These are phyloP conservation scores for Agaricus sinodeliciosus DNA, from an alignment of 768 basidiomycete species.

Conservation along the genomic window DNA sequence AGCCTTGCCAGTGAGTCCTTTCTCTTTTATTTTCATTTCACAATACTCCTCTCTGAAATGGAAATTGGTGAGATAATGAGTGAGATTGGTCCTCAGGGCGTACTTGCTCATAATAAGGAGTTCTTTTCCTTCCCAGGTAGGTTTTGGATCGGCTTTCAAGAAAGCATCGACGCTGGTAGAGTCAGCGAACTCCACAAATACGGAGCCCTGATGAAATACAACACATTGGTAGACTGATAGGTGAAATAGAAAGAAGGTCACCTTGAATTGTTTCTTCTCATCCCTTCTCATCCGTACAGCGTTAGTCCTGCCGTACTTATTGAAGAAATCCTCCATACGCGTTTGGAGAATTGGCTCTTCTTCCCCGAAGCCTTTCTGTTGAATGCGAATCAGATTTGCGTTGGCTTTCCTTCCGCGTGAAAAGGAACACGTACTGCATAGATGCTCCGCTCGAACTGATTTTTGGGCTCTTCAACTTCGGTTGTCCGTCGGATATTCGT, in stretches of 20 bases:
- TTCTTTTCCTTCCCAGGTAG: constrained; percentile 69
- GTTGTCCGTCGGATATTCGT: constrained; percentile 68
- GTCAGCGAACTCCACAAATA: constrained; percentile 87
- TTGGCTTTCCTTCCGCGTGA: background rate
- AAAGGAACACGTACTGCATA: constrained; percentile 66
- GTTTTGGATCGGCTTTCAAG: constrained; percentile 76
- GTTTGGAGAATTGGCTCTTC: constrained; percentile 58
- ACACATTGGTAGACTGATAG: background rate
- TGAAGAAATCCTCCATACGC: constrained; percentile 75
- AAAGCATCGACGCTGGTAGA: constrained; percentile 65
- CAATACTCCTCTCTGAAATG: constrained; percentile 70
- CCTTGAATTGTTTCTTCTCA: constrained; percentile 85
- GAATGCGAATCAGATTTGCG: background rate
- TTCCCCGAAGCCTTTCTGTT: constrained; percentile 85
- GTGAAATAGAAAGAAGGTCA: constrained; percentile 17
- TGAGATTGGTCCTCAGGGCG: constrained; percentile 16
- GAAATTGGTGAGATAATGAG: background rate
- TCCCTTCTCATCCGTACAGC: constrained; percentile 89
- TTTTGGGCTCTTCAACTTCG: constrained; percentile 73
- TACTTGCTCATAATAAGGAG: constrained; percentile 87
- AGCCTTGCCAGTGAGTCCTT: constrained; percentile 74
- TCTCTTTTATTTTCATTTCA: constrained; percentile 94
- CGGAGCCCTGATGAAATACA: constrained; percentile 55
- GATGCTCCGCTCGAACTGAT: constrained; percentile 74
- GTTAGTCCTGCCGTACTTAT: constrained; percentile 67